phyloP scores from a whole-genome alignment of 2,329 filamentous ascomycete species.

The Fusarium sacchari region DNA sequence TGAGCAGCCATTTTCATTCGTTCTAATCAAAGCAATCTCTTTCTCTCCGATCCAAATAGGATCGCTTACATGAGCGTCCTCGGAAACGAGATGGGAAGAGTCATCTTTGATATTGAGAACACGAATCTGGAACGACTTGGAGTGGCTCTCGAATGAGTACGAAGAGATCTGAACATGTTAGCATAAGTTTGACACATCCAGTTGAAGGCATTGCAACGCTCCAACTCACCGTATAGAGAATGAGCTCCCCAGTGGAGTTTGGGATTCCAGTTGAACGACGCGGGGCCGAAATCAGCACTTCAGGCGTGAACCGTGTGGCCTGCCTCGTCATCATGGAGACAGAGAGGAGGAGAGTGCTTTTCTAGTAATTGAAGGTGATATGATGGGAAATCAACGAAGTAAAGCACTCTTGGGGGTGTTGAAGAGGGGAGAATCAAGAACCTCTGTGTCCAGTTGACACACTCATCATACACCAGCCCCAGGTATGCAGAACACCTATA shows the following conservation, averaged over 20 bases:
- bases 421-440: conserved; percentile 15
- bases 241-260: conserved; percentile 71
- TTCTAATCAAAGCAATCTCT: conserved; percentile 66
- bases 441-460: conserved; percentile 23
- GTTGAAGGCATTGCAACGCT: conserved; percentile 4
- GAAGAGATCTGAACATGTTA: conserved; percentile 64
- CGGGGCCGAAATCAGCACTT: conserved; percentile 80
- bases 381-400: neutral
- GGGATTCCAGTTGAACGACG: conserved; percentile 76
- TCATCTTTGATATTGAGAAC: conserved; percentile 76
- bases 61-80: conserved; percentile 73
- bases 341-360: neutral
- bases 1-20: conserved; percentile 58
- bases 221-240: conserved; percentile 69
- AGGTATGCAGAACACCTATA: neutral
- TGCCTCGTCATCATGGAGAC: conserved; percentile 71
- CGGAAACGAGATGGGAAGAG: conserved; percentile 71
- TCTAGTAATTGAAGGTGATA: neutral
- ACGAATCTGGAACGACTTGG: conserved; percentile 73
- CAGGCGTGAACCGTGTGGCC: conserved; percentile 77
- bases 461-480: conserved; percentile 25
- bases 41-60: conserved; percentile 80
- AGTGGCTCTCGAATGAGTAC: conserved; percentile 83
- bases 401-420: neutral
- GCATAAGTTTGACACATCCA: neutral